Base-by-base conservation (phyloP, 495 filamentous ascomycete species). In the Penicillium longicatenatum region DNA sequence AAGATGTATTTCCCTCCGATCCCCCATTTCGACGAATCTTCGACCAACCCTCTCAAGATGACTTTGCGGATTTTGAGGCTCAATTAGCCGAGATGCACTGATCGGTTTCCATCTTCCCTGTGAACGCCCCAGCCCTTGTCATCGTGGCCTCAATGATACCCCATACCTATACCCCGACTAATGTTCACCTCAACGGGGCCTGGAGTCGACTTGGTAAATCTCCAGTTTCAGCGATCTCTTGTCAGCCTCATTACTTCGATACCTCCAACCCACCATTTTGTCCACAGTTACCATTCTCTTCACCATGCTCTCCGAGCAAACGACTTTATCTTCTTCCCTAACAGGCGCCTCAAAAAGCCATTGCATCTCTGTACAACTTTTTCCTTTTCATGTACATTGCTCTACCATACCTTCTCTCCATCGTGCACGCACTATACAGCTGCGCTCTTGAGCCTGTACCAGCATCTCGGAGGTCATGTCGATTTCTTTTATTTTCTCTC, bases 21-120 rank as follows among this genome's bases (percentile, higher is more conserved):
- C 77, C 74, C 14, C 70, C 74, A 12, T 79, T 79, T 58, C 76
- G 75, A 59, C 74, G 69, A 45, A 79, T 79, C 17, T 79, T 79
- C 52, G 64, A 74, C 47, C 72, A 74, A 62, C 66, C 73, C 22
- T 67, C 73, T 24, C 65, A 68, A 60, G 72, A 69, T 57, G 65
- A 67, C 47, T 37, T 73, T 58, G 63, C 71, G 45, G 65, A 59
- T 52, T 70, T 73, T 50, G 70, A 70, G 50, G 57, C 70, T 59
- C 68, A 61, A 20, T 63, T 65, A 52, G 62, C 61, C 57, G 66
- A 73, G 41, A 62, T 68, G 65, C 64, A 66, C 24, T 54, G 46
- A 63, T 52, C 50, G 31, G 43, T 35, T 12, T 10, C 12, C 31
- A 14, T 35, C 31, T 35, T 35, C 12, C 31, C 31, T 35, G 10